Percentiles rank a stretch among this genome's conserved stretches.
Evolutionary conservation across 768 basidiomycete genomes (phyloP).

Genomic region (Cystobasidiopsis lactophilus): DNA sequence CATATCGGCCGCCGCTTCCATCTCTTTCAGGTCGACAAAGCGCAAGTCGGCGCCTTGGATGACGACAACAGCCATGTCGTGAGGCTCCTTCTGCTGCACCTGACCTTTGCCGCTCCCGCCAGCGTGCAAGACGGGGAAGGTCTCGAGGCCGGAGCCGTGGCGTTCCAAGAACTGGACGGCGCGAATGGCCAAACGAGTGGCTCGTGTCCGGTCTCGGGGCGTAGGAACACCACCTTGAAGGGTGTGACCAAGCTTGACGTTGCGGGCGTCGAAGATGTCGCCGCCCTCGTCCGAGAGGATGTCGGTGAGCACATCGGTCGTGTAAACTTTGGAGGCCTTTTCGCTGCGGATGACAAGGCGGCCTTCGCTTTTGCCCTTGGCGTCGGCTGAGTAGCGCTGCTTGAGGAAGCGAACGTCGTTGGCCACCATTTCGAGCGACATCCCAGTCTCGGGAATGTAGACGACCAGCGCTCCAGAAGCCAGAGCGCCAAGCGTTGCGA

Average conservation of each 20-base stretch:
- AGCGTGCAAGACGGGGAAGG: conserved; percentile 16
- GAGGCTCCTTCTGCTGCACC: neutral
- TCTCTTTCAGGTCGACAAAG: conserved; percentile 66
- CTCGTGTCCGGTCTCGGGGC: conserved; percentile 77
- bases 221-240: conserved; percentile 90
- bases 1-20: conserved; percentile 75
- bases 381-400: conserved; percentile 61
- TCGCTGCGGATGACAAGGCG: conserved; percentile 84
- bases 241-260: conserved; percentile 90
- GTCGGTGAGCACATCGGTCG: conserved; percentile 71
- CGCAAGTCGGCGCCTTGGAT: conserved; percentile 59
- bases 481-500: conserved; percentile 83
- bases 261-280: conserved; percentile 71
- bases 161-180: conserved; percentile 87
- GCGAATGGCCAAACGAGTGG: conserved; percentile 65
- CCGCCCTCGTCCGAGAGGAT: conserved; percentile 94
- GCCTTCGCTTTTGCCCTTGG: conserved; percentile 73
- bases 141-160: conserved; percentile 33
- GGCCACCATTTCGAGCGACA: conserved; percentile 56
- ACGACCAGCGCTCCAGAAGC: conserved; percentile 86
- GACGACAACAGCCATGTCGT: conserved; percentile 59
- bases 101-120: neutral
- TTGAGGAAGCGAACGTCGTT: conserved; percentile 73
- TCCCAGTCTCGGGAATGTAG: conserved; percentile 82
- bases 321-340: conserved; percentile 63